Evolutionary conservation across 768 basidiomycete genomes (phyloP).

Genomic region (Saitozyma sp.): DNA sequence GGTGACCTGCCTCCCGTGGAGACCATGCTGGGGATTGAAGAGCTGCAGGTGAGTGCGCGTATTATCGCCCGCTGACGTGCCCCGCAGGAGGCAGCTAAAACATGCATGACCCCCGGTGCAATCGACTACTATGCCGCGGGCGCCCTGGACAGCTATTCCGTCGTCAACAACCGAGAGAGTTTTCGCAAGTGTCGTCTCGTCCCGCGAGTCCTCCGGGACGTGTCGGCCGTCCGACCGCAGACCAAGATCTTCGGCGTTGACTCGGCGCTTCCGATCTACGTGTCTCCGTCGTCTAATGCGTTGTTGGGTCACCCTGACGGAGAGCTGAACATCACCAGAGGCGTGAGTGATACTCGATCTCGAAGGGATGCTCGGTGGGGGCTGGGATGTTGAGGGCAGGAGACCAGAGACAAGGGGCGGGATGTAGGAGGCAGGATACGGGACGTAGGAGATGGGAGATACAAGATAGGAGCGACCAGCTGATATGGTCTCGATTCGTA

Average conservation of each 20-base stretch:
- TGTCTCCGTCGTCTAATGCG: slow-evolving; percentile 55
- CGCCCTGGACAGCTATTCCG: slow-evolving; percentile 27
- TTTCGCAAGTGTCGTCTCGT: slow-evolving; percentile 49
- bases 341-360: slow-evolving; percentile 22
- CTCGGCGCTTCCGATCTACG: slow-evolving; percentile 53
- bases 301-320: slow-evolving; percentile 71
- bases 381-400: no score
- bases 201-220: slow-evolving; percentile 51
- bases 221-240: slow-evolving; percentile 42
- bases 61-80: background rate
- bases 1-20: slow-evolving; percentile 40
- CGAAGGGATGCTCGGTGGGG: background rate
- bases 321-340: slow-evolving; percentile 58
- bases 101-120: slow-evolving; percentile 23
- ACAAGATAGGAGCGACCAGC: no score
- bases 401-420: no score
- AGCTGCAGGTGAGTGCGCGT: slow-evolving; percentile 40
- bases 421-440: no score
- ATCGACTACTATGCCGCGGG: slow-evolving; percentile 31
- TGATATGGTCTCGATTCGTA: background rate
- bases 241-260: slow-evolving; percentile 50
- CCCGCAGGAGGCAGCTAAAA: slow-evolving; percentile 34
- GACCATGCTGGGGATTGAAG: slow-evolving; percentile 45
- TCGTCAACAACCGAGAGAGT: slow-evolving; percentile 25
- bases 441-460: no score